Evolutionary conservation across 176 grass and related monocot species (phyloP), one percentile per base, ranked within the genome.

Genomic region (Pontederia paniculata): DNA sequence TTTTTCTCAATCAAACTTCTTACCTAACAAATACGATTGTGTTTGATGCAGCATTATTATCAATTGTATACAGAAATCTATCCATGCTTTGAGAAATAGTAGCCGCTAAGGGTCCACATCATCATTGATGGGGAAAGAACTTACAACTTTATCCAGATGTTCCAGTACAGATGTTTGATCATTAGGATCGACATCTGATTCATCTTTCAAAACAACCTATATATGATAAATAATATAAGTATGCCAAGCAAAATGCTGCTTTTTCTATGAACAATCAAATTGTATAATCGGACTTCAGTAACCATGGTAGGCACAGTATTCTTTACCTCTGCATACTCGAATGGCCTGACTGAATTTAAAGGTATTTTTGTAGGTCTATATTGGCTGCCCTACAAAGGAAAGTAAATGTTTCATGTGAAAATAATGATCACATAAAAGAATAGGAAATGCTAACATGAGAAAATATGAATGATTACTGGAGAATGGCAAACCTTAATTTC

Each of bases 341-440:
- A 90, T 72, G 79, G 65, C 69, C 91, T 89, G 58, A 89, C 82
- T 62, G 91, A 89, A 52, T 72, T 78, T 23, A 90, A 47, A 11
- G 74, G 83, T 90, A 90, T 81, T 71, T 87, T 90, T 66, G 70
- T 84, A 52, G 83, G 49, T 67, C 80, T 87, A 57, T 90, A 97
- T 45, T 90, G 72, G 18, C 44, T 90, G 20, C 80, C 86, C 86
- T 97, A 41, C 44, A 74, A 47, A 72, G 58, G 20, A 10, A 12
- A 65, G 58, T 63, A 20, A 80, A 52, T 62, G 3, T 37, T 6
- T 6, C 28, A 37, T 37, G 28, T 37, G 28, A 37, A 37, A 84
- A 14, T 58, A 68, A 44, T 44, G 3, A 2, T 28, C 17, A 48
- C 45, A 50, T 16, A 46, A 48, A 67, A 22, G 18, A 6, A 43